Percentiles rank a stretch among this genome's conserved stretches.
Evolutionary conservation across 495 filamentous ascomycete genomes (phyloP).

Genomic region (Trypethelium eluteriae): DNA sequence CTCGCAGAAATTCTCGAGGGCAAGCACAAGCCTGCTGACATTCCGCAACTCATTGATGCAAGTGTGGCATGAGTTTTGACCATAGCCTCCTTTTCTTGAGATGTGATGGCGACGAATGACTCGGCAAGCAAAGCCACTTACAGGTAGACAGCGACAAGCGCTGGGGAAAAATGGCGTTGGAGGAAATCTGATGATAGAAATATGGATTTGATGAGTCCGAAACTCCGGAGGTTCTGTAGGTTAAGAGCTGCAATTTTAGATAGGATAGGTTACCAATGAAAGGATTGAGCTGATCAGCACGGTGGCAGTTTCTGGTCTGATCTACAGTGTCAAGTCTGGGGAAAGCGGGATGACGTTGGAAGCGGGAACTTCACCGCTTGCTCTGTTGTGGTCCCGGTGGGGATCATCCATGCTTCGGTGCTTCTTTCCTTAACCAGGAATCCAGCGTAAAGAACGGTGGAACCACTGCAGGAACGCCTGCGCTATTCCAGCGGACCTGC

Average conservation of each 20-base stretch:
- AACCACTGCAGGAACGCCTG: neutral
- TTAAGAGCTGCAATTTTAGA: no score
- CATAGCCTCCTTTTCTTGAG: neutral
- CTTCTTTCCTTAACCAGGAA: neutral
- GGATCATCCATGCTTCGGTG: neutral
- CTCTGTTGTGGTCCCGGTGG: neutral
- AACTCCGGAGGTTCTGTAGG: no score
- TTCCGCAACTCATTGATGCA: conserved; percentile 36
- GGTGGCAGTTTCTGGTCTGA: neutral
- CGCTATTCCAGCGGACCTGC: neutral
- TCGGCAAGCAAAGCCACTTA: neutral
- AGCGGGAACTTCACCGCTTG: neutral
- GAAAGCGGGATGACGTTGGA: conserved; percentile 9
- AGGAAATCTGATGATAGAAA: neutral
- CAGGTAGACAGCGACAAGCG: neutral
- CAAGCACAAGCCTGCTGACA: conserved; percentile 37
- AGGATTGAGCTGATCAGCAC: neutral
- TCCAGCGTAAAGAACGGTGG: neutral
- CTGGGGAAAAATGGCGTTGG: neutral
- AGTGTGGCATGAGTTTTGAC: neutral
- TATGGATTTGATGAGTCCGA: neutral
- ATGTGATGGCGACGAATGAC: neutral
- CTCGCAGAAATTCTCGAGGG: conserved; percentile 38
- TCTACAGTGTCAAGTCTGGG: neutral
- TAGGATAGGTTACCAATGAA: no score